Base-by-base conservation (phyloP, 768 basidiomycete species). In the Coprinopsis marcescibilis region DNA sequence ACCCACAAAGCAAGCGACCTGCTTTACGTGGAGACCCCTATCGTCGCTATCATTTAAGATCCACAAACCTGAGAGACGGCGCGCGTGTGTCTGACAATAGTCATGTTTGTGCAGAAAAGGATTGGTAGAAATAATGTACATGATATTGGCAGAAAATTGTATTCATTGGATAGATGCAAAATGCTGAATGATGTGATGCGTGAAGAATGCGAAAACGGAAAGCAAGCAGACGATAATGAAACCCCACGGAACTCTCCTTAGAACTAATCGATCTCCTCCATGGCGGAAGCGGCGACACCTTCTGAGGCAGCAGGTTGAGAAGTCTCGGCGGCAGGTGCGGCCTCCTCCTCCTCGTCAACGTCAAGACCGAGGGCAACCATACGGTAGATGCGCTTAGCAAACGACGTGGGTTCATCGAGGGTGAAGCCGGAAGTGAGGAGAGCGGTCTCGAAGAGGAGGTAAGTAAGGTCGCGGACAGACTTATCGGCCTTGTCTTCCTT, bases 211-310 rank as follows among this genome's bases (percentile, higher is more conserved):
- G 21, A 40, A 10, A 17, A 10, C 12, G 10, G 40, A 49, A 19
- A 43, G 29, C 51, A 48, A 50, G 47, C 34, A 50, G 52, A 53
- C 52, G 33, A 54, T 37, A 45, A 40, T 24, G 52, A 20, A 45
- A 35, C 19, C 17, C 13, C 13, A 44, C 46, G 15, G 21, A 12
- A 36, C 8, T 36, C 35, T 36, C 35, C 33, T 69, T 63, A n/a
- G n/a, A n/a, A n/a, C n/a, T 83, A 90, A 61, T 90, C 88, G 53
- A 98, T 95, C 75, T 97, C 94, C 78, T 98, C 95, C 93, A 98
- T 96, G 43, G 85, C 85, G 12, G 89, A 89, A 20, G 83, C 77
- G 35, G 85, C 74, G 24, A 81, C 77, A 35, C 19, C 41, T 25
- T 41, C 48, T 44, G 67, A 56, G 49, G 76, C 67, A 23, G 76